A percentile compares a stretch with the other conserved stretches of the same genome.
phyloP scores from a whole-genome alignment of 2,329 filamentous ascomycete species.

The Tympanopsis confertula region DNA sequence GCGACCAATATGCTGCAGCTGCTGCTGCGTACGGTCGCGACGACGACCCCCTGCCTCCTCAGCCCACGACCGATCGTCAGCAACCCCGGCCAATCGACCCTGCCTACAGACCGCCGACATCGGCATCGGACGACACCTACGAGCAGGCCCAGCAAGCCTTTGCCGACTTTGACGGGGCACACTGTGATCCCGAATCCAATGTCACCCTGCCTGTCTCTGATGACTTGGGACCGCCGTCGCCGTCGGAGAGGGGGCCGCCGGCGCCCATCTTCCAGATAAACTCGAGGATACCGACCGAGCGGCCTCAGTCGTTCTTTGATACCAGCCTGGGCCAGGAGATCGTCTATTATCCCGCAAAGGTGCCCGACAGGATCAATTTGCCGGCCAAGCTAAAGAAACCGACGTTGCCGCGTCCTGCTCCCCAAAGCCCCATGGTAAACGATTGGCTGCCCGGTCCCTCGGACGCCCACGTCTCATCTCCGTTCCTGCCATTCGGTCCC shows the following conservation, averaged over 20 bases:
- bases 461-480: too few relatives aligned
- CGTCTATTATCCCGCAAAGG: slow-evolving; percentile 90
- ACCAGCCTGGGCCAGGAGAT: slow-evolving; percentile 64
- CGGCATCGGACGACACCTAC: slow-evolving; percentile 47
- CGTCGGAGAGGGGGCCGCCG: slow-evolving; percentile 5
- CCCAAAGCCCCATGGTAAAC: slow-evolving; percentile 37
- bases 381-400: slow-evolving; percentile 72
- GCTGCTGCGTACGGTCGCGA: slow-evolving; percentile 16
- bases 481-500: too few relatives aligned
- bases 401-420: slow-evolving; percentile 63
- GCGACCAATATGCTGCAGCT: slow-evolving; percentile 11
- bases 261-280: slow-evolving; percentile 11
- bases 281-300: slow-evolving; percentile 20
- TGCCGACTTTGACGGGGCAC: slow-evolving; percentile 71
- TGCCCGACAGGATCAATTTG: slow-evolving; percentile 85
- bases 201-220: slow-evolving; percentile 10
- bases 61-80: slow-evolving; percentile 8
- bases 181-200: slow-evolving; percentile 48
- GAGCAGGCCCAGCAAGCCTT: slow-evolving; percentile 59
- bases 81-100: slow-evolving; percentile 5
- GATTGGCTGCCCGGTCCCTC: too few relatives aligned
- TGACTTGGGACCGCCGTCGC: slow-evolving; percentile 6
- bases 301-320: slow-evolving; percentile 47
- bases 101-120: slow-evolving; percentile 32
- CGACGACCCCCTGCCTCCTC: slow-evolving; percentile 10